phyloP scores from a whole-genome alignment of 1,139 yeast genomes.

The Suhomyces chickasaworum region DNA sequence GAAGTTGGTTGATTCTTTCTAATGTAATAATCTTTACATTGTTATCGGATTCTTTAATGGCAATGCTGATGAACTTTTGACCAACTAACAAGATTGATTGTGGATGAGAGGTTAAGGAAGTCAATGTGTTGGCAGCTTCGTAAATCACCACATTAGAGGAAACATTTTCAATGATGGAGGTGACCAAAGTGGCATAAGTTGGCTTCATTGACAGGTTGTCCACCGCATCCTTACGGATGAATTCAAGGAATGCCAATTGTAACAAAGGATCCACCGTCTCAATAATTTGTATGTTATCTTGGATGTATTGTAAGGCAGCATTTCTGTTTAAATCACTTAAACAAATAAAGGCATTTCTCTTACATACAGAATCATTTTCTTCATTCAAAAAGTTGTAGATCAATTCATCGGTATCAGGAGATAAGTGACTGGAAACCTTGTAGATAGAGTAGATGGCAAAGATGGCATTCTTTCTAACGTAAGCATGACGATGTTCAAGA shows the following conservation, averaged over 20 bases:
- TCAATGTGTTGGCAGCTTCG: conserved; percentile 88
- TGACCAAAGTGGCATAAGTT: conserved; percentile 71
- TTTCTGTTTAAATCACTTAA: conserved; percentile 82
- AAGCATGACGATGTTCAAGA: conserved; percentile 94
- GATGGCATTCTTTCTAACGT: conserved; percentile 96
- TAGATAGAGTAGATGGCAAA: conserved; percentile 85
- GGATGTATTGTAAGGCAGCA: conserved; percentile 79
- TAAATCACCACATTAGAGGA: conserved; percentile 73
- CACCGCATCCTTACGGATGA: conserved; percentile 79
- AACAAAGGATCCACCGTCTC: conserved; percentile 78
- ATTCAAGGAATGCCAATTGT: conserved; percentile 89
- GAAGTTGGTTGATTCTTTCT: conserved; percentile 79
- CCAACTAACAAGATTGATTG: conserved; percentile 75
- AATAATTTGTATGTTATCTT: conserved; percentile 63
- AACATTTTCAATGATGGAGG: conserved; percentile 71
- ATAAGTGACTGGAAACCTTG: conserved; percentile 79
- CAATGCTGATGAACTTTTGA: conserved; percentile 80
- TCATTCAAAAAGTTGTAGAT: conserved; percentile 70
- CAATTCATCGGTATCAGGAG: conserved; percentile 93
- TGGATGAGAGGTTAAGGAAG: conserved; percentile 70
- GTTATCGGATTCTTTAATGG: conserved; percentile 89
- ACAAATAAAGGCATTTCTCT: conserved; percentile 92
- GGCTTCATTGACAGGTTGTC: conserved; percentile 63
- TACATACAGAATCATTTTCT: conserved; percentile 92
- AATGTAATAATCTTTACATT: conserved; percentile 91